These are phyloP conservation scores for Microstroma glucosiphilum DNA, from an alignment of 1,284 basidiomycete genomes.

Conservation along the genomic window DNA sequence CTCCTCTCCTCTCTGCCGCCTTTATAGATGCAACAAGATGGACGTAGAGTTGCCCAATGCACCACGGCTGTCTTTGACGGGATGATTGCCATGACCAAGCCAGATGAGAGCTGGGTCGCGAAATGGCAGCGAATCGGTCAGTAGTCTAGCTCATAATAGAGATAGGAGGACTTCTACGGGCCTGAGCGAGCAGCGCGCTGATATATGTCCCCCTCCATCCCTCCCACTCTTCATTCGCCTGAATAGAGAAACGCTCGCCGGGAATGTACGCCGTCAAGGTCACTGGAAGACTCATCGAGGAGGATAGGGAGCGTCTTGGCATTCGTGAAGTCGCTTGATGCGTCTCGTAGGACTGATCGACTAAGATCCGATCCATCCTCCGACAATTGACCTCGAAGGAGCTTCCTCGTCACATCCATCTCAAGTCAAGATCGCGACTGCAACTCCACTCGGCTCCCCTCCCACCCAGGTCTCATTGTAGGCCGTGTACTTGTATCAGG, in stretches of 20 bases:
- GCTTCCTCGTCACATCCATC: background rate
- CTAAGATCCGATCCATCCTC: background rate
- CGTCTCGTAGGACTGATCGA: background rate
- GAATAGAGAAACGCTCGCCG: constrained; percentile 44
- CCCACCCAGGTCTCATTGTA: too few species aligned
- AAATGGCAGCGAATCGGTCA: constrained; percentile 40
- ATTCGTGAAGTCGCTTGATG: constrained; percentile 53
- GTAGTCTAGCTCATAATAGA: background rate
- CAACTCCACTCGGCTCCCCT: too few species aligned
- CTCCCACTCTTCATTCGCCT: constrained; percentile 7
- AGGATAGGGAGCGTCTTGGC: constrained; percentile 21
- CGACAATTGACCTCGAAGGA: background rate
- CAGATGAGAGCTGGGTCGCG: constrained; percentile 88
- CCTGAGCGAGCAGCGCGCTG: background rate
- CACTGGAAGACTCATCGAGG: constrained; percentile 38
- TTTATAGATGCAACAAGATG: constrained; percentile 74
- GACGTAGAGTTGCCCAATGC: constrained; percentile 75
- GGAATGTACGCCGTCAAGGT: constrained; percentile 49
- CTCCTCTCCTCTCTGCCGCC: background rate
- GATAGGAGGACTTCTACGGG: background rate
- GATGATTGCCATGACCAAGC: constrained; percentile 78
- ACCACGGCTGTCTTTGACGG: constrained; percentile 95
- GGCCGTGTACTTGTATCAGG: too few species aligned
- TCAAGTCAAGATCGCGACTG: too few species aligned
- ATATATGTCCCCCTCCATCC: background rate